A percentile compares a stretch with the other conserved stretches of the same genome.
Evolutionary conservation across 2,329 filamentous ascomycete genomes (phyloP).

Genomic region (Epichloe coenophiala): DNA sequence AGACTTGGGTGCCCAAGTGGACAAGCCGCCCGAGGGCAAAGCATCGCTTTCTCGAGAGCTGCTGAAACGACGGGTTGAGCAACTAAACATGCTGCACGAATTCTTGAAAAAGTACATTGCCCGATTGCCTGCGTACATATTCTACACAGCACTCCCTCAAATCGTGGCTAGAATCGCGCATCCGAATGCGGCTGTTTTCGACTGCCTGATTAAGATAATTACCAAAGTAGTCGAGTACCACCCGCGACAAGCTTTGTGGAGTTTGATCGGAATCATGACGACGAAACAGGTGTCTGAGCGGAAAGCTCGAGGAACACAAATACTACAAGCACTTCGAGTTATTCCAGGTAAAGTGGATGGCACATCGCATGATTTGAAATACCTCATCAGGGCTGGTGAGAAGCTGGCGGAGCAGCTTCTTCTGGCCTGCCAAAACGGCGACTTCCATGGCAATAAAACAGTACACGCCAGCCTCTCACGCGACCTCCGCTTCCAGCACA

Average conservation of each 20-base stretch:
- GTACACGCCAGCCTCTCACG: constrained; percentile 59
- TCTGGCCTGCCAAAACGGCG: constrained; percentile 62
- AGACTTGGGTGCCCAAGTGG: constrained; percentile 68
- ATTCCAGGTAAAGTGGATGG: constrained; percentile 38
- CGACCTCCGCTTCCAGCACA: constrained; percentile 74
- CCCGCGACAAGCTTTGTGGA: constrained; percentile 87
- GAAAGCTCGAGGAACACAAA: constrained; percentile 34
- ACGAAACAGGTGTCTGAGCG: constrained; percentile 60
- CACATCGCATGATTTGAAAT: constrained; percentile 46
- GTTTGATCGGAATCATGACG: constrained; percentile 73
- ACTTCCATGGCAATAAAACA: constrained; percentile 54
- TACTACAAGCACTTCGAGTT: constrained; percentile 36
- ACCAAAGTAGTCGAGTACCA: constrained; percentile 75
- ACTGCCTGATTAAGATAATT: constrained; percentile 65
- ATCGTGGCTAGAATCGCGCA: constrained; percentile 94
- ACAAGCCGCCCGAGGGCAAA: constrained; percentile 45
- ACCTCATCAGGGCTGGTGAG: constrained; percentile 64
- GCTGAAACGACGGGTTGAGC: constrained; percentile 43
- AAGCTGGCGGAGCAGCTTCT: constrained; percentile 74
- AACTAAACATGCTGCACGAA: constrained; percentile 55
- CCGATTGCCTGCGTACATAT: constrained; percentile 60
- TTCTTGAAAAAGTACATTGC: constrained; percentile 69
- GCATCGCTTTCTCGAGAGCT: constrained; percentile 39
- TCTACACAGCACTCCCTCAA: constrained; percentile 76
- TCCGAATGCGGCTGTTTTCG: constrained; percentile 63